Base-by-base conservation (phyloP, 352 stramenopile species). In the Globisporangium cederbergense region DNA sequence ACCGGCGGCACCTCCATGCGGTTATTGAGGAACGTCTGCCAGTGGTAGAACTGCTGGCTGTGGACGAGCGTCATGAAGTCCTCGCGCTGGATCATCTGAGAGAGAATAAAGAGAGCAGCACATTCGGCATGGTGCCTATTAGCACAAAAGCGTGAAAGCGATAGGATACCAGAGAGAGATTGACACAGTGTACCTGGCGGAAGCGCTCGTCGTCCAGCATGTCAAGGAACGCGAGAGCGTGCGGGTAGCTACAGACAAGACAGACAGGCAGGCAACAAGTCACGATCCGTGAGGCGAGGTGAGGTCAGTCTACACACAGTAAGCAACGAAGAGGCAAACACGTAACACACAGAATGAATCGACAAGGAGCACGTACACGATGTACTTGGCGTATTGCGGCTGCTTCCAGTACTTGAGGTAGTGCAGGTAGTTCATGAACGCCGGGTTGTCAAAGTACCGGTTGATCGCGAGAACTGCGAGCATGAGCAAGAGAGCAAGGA, bases 321-420 rank as follows among this genome's bases (percentile, higher is more conserved):
- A 5, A 56, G 16, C 30, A 43, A 25, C 30, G 4, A 40, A 42
- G 40, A 40, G 7, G 18, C n/a, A 51, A 4, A n/a, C 40, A 20
- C 7, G 28, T 28, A 65, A 10, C 11, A 67, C 42, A 28, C 13
- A 42, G 9, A 14, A 51, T 30, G 22, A 40, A 40, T 10, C 8
- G 5, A 55, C 4, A 56, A 0, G 13, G 25, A 38, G 50, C 50
- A 25, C 77, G 60, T 85, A 91, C 77, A 95, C 81, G 38, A 97
- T 88, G 71, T 96, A 97, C 70, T 94, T 90, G 61, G 88, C 88
- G 62, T 97, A 97, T 63, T 97, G 83, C 47, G 91, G 91, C 71
- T 93, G 71, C 67, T 96, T 95, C 89, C 89, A 97, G 77, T 97
- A 97, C 72, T 93, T 90, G 64, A 97, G 80, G 71, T 97, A 97